Conservation (phyloP, 2,329 filamentous ascomycete genomes). For the Cercospora brassicicola region DNA sequence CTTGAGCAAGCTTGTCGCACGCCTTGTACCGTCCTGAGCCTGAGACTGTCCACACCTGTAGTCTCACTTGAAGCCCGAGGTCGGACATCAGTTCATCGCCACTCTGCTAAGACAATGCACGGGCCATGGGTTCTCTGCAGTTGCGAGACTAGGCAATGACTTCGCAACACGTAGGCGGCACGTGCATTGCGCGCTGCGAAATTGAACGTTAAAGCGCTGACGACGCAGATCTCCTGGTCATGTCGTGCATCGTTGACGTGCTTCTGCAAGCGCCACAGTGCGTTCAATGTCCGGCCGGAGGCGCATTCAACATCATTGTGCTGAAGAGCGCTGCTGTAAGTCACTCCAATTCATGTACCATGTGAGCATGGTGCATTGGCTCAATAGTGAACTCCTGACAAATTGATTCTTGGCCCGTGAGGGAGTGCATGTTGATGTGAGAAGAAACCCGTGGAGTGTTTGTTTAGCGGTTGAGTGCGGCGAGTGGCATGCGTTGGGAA, state of each 20-base stretch:
- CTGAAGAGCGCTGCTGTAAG: constrained; percentile 14
- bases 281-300: constrained; percentile 13
- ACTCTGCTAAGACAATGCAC: constrained; percentile 25
- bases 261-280: constrained; percentile 15
- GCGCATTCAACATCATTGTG: constrained; percentile 3
- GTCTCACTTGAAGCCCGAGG: background rate
- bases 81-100: background rate
- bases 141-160: constrained; percentile 8
- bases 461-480: constrained; percentile 22
- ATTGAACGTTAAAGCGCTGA: constrained; percentile 6
- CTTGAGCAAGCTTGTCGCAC: background rate
- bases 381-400: constrained; percentile 22
- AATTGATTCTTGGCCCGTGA: constrained; percentile 17
- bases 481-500: constrained; percentile 21
- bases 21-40: background rate
- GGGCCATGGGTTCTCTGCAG: constrained; percentile 31
- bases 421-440: background rate
- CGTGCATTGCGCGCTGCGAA: constrained; percentile 19
- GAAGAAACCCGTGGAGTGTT: constrained; percentile 7
- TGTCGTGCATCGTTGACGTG: constrained; percentile 18
- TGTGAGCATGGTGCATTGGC: constrained; percentile 17
- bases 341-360: constrained; percentile 17
- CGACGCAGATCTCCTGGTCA: constrained; percentile 20
- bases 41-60: background rate
- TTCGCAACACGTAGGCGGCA: constrained; percentile 31